Evolutionary conservation across 1,139 yeast species (phyloP).

Genomic region (Saccharomyces hybrid): DNA sequence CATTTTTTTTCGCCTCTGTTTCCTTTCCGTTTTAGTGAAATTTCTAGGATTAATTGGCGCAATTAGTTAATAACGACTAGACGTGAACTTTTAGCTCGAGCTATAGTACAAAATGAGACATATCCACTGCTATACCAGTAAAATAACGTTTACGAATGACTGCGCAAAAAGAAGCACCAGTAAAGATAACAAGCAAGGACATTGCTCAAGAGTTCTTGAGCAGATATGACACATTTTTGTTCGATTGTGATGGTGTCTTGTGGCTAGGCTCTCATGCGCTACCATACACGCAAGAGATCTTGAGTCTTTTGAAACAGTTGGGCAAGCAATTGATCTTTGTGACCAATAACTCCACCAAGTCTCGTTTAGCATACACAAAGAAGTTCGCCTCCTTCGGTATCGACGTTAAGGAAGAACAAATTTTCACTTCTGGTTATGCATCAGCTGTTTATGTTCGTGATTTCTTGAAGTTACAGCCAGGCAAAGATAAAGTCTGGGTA

Average conservation of each 20-base stretch:
- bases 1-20: not conserved
- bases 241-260: constrained; percentile 92
- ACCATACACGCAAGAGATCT: constrained; percentile 65
- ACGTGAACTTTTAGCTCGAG: not conserved
- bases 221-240: constrained; percentile 70
- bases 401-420: constrained; percentile 56
- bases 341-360: constrained; percentile 90
- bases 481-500: constrained; percentile 73
- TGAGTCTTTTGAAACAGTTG: constrained; percentile 43
- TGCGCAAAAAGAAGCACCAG: constrained; percentile 22
- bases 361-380: constrained; percentile 64
- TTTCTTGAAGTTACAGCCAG: constrained; percentile 56
- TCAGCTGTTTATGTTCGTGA: constrained; percentile 79
- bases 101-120: not conserved
- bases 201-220: constrained; percentile 50
- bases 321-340: constrained; percentile 77
- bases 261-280: constrained; percentile 77
- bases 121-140: not conserved
- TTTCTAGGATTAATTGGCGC: not conserved
- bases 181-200: constrained; percentile 40
- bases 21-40: not conserved
- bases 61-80: not conserved
- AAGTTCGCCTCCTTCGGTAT: constrained; percentile 77
- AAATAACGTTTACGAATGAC: constrained; percentile 14
- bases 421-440: constrained; percentile 89